Conservation (phyloP, 352 stramenopile species). For the Pythium phragmitis region DNA sequence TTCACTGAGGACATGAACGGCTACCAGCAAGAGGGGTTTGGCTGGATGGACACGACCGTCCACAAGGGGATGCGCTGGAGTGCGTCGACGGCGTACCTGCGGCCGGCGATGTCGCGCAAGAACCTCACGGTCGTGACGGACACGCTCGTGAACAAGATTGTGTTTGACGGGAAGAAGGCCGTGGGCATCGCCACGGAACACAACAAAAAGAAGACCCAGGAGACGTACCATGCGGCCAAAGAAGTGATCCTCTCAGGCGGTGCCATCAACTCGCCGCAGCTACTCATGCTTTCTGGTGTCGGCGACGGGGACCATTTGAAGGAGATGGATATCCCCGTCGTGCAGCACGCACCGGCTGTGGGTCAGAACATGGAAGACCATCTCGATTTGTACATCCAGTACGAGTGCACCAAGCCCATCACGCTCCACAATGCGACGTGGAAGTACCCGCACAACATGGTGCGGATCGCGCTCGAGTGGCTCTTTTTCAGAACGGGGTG, state of each 20-base stretch:
- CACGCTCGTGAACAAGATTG: constrained; percentile 80
- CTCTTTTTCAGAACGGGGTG: constrained; percentile 65
- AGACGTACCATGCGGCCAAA: constrained; percentile 66
- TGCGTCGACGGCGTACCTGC: constrained; percentile 72
- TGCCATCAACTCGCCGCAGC: constrained; percentile 87
- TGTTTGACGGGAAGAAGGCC: constrained; percentile 80
- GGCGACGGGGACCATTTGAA: constrained; percentile 74
- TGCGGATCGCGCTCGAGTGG: constrained; percentile 84
- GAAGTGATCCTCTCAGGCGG: constrained; percentile 88
- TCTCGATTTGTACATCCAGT: constrained; percentile 88
- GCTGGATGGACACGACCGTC: constrained; percentile 90
- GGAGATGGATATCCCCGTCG: constrained; percentile 66
- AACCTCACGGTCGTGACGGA: constrained; percentile 82
- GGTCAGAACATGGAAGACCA: constrained; percentile 90
- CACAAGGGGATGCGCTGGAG: constrained; percentile 82
- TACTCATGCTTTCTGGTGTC: constrained; percentile 88
- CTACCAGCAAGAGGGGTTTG: constrained; percentile 88
- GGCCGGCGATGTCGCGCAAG: constrained; percentile 55
- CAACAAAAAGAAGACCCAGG: constrained; percentile 51
- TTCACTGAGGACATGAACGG: constrained; percentile 91
- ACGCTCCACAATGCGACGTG: constrained; percentile 90
- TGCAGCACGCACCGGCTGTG: constrained; percentile 77
- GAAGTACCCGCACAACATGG: constrained; percentile 89
- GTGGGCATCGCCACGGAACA: constrained; percentile 73
- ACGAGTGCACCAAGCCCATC: constrained; percentile 86